Conservation (phyloP, 2,329 filamentous ascomycete genomes). For the Pseudocercospora fijiensis region DNA sequence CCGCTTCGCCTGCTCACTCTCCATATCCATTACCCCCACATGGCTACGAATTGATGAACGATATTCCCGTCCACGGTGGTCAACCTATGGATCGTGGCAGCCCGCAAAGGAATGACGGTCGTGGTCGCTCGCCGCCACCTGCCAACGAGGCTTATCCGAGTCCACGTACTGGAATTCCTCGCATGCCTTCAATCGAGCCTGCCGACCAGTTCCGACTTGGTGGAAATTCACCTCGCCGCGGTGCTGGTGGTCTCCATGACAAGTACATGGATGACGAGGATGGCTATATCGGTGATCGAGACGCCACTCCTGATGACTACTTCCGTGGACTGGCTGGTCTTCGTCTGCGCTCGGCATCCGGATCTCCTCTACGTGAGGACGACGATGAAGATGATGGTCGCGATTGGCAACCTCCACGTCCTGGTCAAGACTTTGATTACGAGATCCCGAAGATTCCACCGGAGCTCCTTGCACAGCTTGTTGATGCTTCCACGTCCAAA, state of each 20-base stretch:
- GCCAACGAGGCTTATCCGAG: constrained; percentile 9
- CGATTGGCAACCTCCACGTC: constrained; percentile 14
- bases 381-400: background rate
- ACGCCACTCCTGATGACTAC: background rate
- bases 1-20: constrained; percentile 9
- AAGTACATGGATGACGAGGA: constrained; percentile 17
- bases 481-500: constrained; percentile 6
- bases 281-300: constrained; percentile 1
- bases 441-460: constrained; percentile 17
- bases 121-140: constrained; percentile 12
- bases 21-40: constrained; percentile 16
- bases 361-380: background rate
- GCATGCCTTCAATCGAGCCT: constrained; percentile 13
- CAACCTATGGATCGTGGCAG: background rate
- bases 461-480: constrained; percentile 14
- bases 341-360: background rate
- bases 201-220: background rate
- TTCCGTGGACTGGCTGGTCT: background rate
- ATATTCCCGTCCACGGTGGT: background rate
- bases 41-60: constrained; percentile 3
- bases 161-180: constrained; percentile 1
- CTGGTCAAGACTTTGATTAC: constrained; percentile 10
- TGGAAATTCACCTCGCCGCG: constrained; percentile 3
- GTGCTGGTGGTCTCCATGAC: constrained; percentile 14
- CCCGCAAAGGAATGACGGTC: constrained; percentile 3